Conservation (phyloP, 768 basidiomycete genomes). For the Chalciporus chontae region DNA sequence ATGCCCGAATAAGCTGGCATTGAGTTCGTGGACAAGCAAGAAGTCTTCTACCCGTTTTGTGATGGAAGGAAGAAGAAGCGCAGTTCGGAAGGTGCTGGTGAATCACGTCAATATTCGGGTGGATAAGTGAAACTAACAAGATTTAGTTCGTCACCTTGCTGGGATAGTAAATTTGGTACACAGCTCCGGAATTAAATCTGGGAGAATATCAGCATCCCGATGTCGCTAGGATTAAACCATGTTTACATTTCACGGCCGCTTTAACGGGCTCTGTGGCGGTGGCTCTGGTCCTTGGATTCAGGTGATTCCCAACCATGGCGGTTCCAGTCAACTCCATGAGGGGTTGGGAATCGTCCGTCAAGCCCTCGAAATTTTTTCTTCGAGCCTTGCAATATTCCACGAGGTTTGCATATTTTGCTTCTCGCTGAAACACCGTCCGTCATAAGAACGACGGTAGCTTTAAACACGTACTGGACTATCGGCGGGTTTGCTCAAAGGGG, state of each 20-base stretch:
- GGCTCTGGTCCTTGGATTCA: constrained; percentile 52
- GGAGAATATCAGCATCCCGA: constrained; percentile 25
- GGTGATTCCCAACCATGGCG: constrained; percentile 48
- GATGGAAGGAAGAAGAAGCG: constrained; percentile 71
- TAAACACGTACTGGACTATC: constrained; percentile 56
- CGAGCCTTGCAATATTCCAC: constrained; percentile 64
- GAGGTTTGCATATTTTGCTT: constrained; percentile 55
- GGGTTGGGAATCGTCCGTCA: constrained; percentile 63
- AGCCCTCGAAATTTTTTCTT: constrained; percentile 57
- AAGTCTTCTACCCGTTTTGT: constrained; percentile 68
- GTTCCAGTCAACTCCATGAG: constrained; percentile 65
- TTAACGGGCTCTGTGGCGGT: constrained; percentile 34
- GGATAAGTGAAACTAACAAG: constrained; percentile 15
- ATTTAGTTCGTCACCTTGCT: constrained; percentile 52
- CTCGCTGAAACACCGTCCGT: constrained; percentile 43
- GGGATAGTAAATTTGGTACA: constrained; percentile 69
- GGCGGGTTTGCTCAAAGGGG: constrained; percentile 64
- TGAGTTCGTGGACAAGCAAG: constrained; percentile 75
- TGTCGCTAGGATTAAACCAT: constrained; percentile 13
- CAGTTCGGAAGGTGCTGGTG: constrained; percentile 62
- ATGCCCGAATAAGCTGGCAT: constrained; percentile 61
- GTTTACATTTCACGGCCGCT: constrained; percentile 58
- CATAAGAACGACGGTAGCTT: not conserved
- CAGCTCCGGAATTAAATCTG: constrained; percentile 84
- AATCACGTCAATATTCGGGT: constrained; percentile 21